phyloP scores from a whole-genome alignment of 495 filamentous ascomycete species.

The Sabuloglossum arenarium region DNA sequence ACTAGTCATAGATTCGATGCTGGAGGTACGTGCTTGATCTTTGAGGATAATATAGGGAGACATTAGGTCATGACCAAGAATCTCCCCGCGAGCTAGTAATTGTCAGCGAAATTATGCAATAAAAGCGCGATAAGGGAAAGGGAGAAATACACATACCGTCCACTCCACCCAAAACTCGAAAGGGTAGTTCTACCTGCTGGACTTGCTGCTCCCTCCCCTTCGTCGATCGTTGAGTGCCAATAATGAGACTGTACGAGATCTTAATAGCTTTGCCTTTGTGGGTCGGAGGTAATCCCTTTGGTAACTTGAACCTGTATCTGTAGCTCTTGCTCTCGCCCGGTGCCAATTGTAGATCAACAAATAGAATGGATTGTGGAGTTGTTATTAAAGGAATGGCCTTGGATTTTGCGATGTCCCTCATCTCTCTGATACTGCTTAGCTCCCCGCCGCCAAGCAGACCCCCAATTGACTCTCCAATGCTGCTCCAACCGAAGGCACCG shows the following conservation, averaged over 20 bases:
- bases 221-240: conserved; percentile 70
- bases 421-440: conserved; percentile 80
- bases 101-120: conserved; percentile 10
- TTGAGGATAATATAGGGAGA: conserved; percentile 77
- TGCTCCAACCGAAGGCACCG: conserved; percentile 71
- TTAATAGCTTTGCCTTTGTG: conserved; percentile 90
- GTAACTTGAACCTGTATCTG: conserved; percentile 66
- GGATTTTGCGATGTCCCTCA: conserved; percentile 62
- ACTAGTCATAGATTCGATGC: conserved; percentile 13
- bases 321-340: conserved; percentile 82
- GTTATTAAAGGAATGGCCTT: conserved; percentile 75
- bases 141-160: conserved; percentile 47
- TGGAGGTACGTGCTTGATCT: conserved; percentile 51
- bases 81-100: conserved; percentile 34
- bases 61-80: conserved; percentile 78
- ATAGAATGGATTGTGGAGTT: conserved; percentile 91
- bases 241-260: conserved; percentile 73
- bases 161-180: conserved; percentile 81
- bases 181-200: conserved; percentile 80
- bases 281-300: conserved; percentile 68
- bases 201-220: conserved; percentile 56
- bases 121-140: neutral
- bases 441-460: conserved; percentile 70
- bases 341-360: conserved; percentile 72
- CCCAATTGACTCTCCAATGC: conserved; percentile 69